Percentiles rank a stretch among this genome's conserved stretches.
Evolutionary conservation across 495 filamentous ascomycete genomes (phyloP).

Genomic region (Hypoxylon fuscum): DNA sequence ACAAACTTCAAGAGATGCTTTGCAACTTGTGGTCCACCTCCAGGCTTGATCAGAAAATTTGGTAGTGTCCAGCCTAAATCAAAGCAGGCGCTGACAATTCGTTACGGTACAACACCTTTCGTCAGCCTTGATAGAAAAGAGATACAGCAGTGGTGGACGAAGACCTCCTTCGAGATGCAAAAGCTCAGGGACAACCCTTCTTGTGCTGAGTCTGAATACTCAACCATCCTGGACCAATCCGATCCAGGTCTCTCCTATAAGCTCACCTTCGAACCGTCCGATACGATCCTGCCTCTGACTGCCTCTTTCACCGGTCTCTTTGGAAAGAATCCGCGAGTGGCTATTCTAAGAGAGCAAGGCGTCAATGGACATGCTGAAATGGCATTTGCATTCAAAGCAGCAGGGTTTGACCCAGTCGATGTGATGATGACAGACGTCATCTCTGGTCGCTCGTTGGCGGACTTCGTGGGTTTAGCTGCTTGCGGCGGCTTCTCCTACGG

Average conservation of each 20-base stretch:
- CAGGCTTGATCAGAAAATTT: conserved; percentile 81
- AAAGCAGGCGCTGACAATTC: conserved; percentile 84
- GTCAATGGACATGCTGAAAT: conserved; percentile 96
- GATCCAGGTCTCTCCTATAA: conserved; percentile 90
- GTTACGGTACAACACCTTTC: conserved; percentile 71
- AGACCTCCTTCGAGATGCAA: conserved; percentile 91
- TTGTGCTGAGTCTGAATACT: conserved; percentile 87
- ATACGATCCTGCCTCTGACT: conserved; percentile 74
- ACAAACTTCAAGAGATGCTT: conserved; percentile 88
- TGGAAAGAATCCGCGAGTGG: conserved; percentile 80
- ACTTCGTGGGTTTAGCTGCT: conserved; percentile 87
- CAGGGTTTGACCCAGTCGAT: conserved; percentile 90
- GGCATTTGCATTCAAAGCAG: conserved; percentile 91
- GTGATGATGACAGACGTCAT: conserved; percentile 98
- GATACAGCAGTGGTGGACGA: conserved; percentile 89
- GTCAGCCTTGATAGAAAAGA: conserved; percentile 72
- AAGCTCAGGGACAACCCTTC: conserved; percentile 86
- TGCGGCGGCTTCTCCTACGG: conserved; percentile 98
- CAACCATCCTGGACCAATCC: conserved; percentile 74
- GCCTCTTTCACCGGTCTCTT: conserved; percentile 75
- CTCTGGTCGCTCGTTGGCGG: conserved; percentile 75
- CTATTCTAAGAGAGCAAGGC: conserved; percentile 94
- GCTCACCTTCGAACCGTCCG: conserved; percentile 81
- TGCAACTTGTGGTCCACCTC: conserved; percentile 87
- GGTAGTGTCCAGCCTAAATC: conserved; percentile 71